A percentile compares a stretch with the other conserved stretches of the same genome.
Conservation (phyloP, 2,329 filamentous ascomycete species). For the Penicillium sp. region DNA sequence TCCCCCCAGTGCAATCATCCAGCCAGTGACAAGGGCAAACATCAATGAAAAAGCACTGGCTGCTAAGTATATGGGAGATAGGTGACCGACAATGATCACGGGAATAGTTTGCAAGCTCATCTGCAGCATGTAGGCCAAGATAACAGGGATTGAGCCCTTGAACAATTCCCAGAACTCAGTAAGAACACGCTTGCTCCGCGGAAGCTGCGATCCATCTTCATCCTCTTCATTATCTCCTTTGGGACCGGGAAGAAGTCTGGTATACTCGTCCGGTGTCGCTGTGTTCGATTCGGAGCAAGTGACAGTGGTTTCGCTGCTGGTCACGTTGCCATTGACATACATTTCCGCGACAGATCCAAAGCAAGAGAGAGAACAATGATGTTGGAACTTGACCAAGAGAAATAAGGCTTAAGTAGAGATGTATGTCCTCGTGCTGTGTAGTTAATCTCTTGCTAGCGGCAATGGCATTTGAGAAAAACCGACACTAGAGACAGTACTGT, state of each 20-base stretch:
- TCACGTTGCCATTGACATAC: neutral
- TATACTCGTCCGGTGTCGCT: neutral
- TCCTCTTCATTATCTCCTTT: neutral
- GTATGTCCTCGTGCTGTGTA: neutral
- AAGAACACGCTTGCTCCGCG: conserved; percentile 37
- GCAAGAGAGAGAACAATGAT: neutral
- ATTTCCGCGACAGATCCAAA: neutral
- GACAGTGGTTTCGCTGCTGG: neutral
- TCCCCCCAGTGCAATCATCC: conserved; percentile 80
- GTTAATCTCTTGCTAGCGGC: neutral
- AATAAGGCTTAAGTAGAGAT: neutral
- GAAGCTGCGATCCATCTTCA: neutral
- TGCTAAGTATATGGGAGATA: conserved; percentile 74
- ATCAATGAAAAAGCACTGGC: conserved; percentile 86
- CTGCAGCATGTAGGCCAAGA: conserved; percentile 78
- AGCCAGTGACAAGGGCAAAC: conserved; percentile 86
- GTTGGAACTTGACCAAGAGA: neutral
- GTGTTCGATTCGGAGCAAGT: neutral
- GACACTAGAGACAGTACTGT: neutral
- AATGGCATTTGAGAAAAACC: neutral
- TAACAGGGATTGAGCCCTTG: conserved; percentile 68
- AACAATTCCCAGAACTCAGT: conserved; percentile 64
- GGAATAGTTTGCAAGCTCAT: conserved; percentile 81
- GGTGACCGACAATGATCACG: conserved; percentile 72
- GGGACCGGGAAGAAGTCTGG: neutral